Evolutionary conservation across 768 basidiomycete genomes (phyloP).

Genomic region (Cystofilobasidium macerans): DNA sequence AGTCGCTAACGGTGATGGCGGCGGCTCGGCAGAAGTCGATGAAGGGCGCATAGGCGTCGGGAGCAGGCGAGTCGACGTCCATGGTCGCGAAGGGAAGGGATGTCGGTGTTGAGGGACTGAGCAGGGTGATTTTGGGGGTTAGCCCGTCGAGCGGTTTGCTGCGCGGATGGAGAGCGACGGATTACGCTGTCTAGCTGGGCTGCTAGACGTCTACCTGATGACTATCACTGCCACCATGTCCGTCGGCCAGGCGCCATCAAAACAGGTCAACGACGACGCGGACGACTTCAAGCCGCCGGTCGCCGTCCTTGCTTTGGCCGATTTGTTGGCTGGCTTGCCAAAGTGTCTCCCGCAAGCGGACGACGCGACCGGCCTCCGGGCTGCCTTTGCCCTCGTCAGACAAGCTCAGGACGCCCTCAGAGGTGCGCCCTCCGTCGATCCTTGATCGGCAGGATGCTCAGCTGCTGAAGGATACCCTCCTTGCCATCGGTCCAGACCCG

Average conservation of each 20-base stretch:
- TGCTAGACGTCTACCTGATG: background rate
- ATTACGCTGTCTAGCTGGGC: no score
- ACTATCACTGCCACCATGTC: no score
- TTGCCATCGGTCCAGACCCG: no score
- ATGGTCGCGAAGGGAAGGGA: background rate
- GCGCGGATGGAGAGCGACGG: no score
- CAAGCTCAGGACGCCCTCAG: background rate
- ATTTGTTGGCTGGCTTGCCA: background rate
- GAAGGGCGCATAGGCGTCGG: conserved; percentile 11
- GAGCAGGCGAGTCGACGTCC: conserved; percentile 5
- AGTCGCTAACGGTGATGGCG: conserved; percentile 1
- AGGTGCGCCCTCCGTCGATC: background rate
- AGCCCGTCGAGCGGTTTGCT: background rate
- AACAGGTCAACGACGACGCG: background rate
- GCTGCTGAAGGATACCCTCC: background rate
- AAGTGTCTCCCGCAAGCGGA: background rate
- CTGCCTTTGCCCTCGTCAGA: background rate
- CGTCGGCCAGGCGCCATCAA: background rate
- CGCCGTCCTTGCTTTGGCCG: background rate
- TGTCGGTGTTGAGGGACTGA: background rate
- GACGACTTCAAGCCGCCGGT: background rate
- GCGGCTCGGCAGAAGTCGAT: conserved; percentile 13
- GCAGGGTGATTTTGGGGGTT: background rate
- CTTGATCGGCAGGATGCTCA: background rate
- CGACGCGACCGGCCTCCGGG: background rate